Evolutionary conservation across 192 early-diverging fungal species (phyloP).

Genomic region (Rhizophagus clarus): DNA sequence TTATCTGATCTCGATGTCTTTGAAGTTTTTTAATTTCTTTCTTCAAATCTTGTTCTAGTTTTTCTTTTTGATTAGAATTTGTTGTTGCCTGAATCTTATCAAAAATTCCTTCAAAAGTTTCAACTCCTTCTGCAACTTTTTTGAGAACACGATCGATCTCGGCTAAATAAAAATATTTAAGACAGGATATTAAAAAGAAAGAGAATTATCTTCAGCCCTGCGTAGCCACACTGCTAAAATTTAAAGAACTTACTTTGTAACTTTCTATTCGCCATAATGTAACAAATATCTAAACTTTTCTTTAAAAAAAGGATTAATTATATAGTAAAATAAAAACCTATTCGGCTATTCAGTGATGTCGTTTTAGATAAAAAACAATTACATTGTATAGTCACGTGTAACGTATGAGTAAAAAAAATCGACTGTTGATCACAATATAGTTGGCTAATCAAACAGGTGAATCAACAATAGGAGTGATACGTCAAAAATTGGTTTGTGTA

Average conservation of each 20-base stretch:
- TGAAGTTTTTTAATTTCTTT: slow-evolving; percentile 99
- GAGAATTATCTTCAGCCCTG: not conserved
- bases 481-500: no score
- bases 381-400: no score
- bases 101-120: slow-evolving; percentile 88
- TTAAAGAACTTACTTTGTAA: slow-evolving; percentile 30
- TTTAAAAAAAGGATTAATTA: no score
- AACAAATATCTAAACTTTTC: no score
- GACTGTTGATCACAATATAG: no score
- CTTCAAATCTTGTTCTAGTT: slow-evolving; percentile 94
- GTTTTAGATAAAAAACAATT: no score
- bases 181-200: not conserved
- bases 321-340: no score
- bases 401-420: no score
- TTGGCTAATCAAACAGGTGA: no score
- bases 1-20: slow-evolving; percentile 94
- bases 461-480: not conserved
- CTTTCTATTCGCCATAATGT: slow-evolving; percentile 33
- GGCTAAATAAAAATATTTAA: slow-evolving; percentile 51
- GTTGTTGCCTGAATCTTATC: slow-evolving; percentile 84
- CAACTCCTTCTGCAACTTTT: slow-evolving; percentile 94
- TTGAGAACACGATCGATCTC: slow-evolving; percentile 97
- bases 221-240: not conserved
- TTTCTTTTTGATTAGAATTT: slow-evolving; percentile 92
- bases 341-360: no score